Evolutionary conservation across 768 basidiomycete species (phyloP), one percentile per base, ranked within the genome.

Genomic region (Amanita polypyramis): DNA sequence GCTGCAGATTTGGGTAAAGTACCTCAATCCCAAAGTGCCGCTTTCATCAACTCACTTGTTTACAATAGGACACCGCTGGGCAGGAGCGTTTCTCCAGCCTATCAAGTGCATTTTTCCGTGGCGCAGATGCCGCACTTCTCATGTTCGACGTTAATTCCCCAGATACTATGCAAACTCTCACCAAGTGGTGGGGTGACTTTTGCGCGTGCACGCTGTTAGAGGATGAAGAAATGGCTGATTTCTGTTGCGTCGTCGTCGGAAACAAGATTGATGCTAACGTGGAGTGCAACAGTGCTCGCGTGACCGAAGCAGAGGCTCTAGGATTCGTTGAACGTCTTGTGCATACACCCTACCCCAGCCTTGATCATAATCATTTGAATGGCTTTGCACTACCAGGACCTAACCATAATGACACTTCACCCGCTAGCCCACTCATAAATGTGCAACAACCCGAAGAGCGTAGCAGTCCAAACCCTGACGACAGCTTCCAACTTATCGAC

Each of bases 31-130:
- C 10, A 36, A 17, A n/a, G n/a, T n/a, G n/a, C 32, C 21, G 8
- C 45, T 23, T 41, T 20, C 19, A 5, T 19, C 29, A 34, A 25
- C 27, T 17, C 38, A 1, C 3, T 27, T 7, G 17, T 37, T 34
- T 43, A 20, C 46, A 50, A 17, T 54, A 88, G 82, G 88, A 91
- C 58, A 90, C 86, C 0, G 85, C 87, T 1, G 89, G 90, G 2
- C 90, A 93, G 60, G 89, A 93, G 57, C 77, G 90, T 4, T 92
- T 93, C 66, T 87, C 87, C 1, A 81, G 76, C 34, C 73, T 92
- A 14, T 87, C 88, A 0, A 70, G 76, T 0, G 87, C 90, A 0
- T 92, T 92, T 65, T 93, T 89, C 55, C 77, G 90, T 5, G 85
- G 85, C 1, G 85, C 88, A 2, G 87, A 91, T 56, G 90, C 88